A percentile compares a stretch with the other conserved stretches of the same genome.
These are phyloP conservation scores for Lotmaria passim DNA, from an alignment of 208 protist genomes.

Conservation along the genomic window DNA sequence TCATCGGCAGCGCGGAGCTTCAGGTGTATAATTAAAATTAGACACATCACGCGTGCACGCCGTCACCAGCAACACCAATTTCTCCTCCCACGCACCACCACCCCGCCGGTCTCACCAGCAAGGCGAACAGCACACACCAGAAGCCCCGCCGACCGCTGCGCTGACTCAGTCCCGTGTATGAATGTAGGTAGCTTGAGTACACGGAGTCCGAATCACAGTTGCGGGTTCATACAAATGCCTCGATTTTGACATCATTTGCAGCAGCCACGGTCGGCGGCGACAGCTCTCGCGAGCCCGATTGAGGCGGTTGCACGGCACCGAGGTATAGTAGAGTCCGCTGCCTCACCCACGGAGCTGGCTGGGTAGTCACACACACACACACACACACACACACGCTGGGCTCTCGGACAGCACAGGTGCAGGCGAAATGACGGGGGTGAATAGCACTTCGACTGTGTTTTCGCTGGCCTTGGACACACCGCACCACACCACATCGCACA, in stretches of 20 bases:
- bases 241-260: slow-evolving; percentile 26
- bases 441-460: slow-evolving; percentile 38
- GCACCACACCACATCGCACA: background rate
- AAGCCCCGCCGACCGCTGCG: background rate
- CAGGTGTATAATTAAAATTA: slow-evolving; percentile 9
- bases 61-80: too few relatives aligned
- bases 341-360: slow-evolving; percentile 34
- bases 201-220: slow-evolving; percentile 58
- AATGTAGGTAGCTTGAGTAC: slow-evolving; percentile 55
- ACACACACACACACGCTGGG: slow-evolving; percentile 11
- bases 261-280: background rate
- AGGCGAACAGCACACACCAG: too few relatives aligned
- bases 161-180: slow-evolving; percentile 47
- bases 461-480: slow-evolving; percentile 33
- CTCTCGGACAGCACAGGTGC: slow-evolving; percentile 39
- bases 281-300: slow-evolving; percentile 37
- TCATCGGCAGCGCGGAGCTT: background rate
- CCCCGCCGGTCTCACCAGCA: background rate
- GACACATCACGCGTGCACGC: too few relatives aligned
- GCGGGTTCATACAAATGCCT: slow-evolving; percentile 69
- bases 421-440: slow-evolving; percentile 28
- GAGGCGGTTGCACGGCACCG: slow-evolving; percentile 33
- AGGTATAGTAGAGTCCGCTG: slow-evolving; percentile 33
- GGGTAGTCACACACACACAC: background rate
- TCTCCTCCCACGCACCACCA: too few relatives aligned